Evolutionary conservation across 139 green algal genomes (phyloP), one percentile per base, ranked within the genome.

Genomic region (Gonium pectorale): DNA sequence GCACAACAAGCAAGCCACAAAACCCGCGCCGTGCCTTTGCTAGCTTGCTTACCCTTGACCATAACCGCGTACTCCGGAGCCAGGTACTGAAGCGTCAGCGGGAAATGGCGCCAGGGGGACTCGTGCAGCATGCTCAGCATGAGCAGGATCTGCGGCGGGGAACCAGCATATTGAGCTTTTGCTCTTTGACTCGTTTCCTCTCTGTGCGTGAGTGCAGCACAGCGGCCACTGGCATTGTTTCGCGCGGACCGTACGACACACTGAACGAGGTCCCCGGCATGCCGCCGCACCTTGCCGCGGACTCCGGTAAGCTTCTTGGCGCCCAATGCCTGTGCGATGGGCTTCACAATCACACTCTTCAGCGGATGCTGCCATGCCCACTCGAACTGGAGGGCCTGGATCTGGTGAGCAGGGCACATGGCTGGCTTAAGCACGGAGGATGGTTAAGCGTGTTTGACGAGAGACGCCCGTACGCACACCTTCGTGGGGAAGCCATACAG

Each of bases 321-420:
- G 13, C 88, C 89, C 31, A 97, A 78, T n/a, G 81, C 37, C 13
- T 59, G 46, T 0, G 85, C 91, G 24, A 91, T 68, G 5, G 33
- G 83, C 17, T 91, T 79, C 15, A 93, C 93, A 21, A 90, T 92
- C 41, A 91, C 83, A 40, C 83, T 94, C 37, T 86, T 91, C 21
- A 83, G 54, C 2, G 97, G 97, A 89, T 99, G 95, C 91, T 99
- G 97, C 96, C 96, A 99, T 3, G 97, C 96, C 96, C 97, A 99
- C 84, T 99, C 97, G 92, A 99, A 99, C 88, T 98, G 96, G 81
- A 99, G 91, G 4, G 97, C 97, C 33, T 94, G 88, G 8, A 92
- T 87, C 93, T 96, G 89, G n/a, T n/a, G n/a, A n/a, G n/a, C n/a
- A n/a, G n/a, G n/a, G n/a, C n/a, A n/a, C n/a, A n/a, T n/a, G n/a